Conservation (phyloP, 768 basidiomycete genomes). For the Saitozyma sp. region DNA sequence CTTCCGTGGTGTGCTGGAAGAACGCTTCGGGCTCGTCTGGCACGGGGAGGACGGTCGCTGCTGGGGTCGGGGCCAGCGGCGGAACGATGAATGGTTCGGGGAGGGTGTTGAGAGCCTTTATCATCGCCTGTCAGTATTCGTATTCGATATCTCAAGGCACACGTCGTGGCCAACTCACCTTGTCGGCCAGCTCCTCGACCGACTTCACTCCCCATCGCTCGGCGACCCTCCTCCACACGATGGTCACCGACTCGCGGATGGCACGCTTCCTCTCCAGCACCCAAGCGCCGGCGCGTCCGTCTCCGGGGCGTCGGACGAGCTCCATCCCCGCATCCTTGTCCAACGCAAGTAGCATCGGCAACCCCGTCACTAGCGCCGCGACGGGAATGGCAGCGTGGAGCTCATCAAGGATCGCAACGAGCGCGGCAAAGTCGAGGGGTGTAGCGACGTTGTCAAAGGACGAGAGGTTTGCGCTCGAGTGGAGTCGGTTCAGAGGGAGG, state of each 20-base stretch:
- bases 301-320: constrained; percentile 43
- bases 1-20: constrained; percentile 43
- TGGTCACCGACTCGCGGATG: constrained; percentile 66
- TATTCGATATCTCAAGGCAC: background rate
- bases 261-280: constrained; percentile 54
- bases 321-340: constrained; percentile 58
- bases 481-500: constrained; percentile 41
- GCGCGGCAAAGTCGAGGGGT: constrained; percentile 71
- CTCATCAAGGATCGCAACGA: constrained; percentile 66
- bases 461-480: constrained; percentile 22
- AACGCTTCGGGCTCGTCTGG: constrained; percentile 58
- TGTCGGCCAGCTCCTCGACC: constrained; percentile 53
- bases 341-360: constrained; percentile 83
- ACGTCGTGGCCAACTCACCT: constrained; percentile 23
- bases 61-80: constrained; percentile 46
- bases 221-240: constrained; percentile 69
- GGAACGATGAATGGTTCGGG: constrained; percentile 55
- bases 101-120: constrained; percentile 58
- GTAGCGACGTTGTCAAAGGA: constrained; percentile 58
- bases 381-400: constrained; percentile 73
- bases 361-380: constrained; percentile 70
- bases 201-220: constrained; percentile 67
- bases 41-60: constrained; percentile 56
- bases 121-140: background rate
- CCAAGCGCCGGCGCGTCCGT: constrained; percentile 54